Base-by-base conservation (phyloP, 2,329 filamentous ascomycete species). In the Ascochyta lentis region DNA sequence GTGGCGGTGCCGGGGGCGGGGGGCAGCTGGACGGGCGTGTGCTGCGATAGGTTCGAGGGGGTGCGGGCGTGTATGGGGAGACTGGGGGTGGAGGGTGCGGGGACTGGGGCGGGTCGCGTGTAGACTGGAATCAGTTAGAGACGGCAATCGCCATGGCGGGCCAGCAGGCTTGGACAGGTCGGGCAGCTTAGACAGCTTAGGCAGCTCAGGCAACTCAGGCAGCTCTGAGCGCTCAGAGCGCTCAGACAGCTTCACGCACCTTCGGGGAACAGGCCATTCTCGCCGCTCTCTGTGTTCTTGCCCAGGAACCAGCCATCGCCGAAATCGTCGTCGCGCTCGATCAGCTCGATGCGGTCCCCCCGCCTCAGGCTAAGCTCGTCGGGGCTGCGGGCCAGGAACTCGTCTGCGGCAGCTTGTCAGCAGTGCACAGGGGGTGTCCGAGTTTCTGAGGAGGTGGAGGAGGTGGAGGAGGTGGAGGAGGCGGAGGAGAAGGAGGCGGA, bases 351-450 rank as follows among this genome's bases (percentile, higher is more conserved):
- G 61, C 89, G 86, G 69, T 95, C 90, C 66, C 90, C 93, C 71
- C 96, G 96, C 51, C 86, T 82, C 63, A 99, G 83, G 66, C 87
- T 96, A 71, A 99, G 83, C 81, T 99, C 95, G 78, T 99, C 95
- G 54, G 91, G 89, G 76, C 92, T 96, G 65, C 95, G 88, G 54
- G 94, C 93, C 66, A 88, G 82, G 76, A 99, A 98, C 78, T 97
- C 92, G 78, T 99, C 92, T 96, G 65, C 44, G 49, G 37, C 6
- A 27, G 39, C 26, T 12, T 44, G 60, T 63, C 46, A 66, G 59
- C 55, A 24, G 41, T 19, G 39, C 10, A 7, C 33, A 19, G 5
- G 24, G 24, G 5, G 5, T 26, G 24, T 26, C 24, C 5, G 24
- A 8, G 24, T 8, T 26, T 26, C 24, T 26, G 24, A 19, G 6